Evolutionary conservation across 176 grass and related monocot species (phyloP), one percentile per base, ranked within the genome.

Genomic region (Poa pratensis): DNA sequence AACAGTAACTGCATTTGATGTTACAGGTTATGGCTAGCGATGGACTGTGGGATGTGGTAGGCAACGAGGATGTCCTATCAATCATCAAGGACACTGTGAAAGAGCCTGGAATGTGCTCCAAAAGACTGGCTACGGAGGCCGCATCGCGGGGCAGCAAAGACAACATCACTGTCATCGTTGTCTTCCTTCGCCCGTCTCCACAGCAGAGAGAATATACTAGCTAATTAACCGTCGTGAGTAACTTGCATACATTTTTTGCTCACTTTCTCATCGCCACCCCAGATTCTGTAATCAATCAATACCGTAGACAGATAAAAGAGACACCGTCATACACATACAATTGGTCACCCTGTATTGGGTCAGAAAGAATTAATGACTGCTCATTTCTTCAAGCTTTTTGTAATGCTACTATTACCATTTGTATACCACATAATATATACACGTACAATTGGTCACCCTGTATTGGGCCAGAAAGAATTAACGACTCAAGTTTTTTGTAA

Each of bases 71-170:
- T 77, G 96, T 94, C 34, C 70, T 99, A 64, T 99, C 91, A 45
- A 92, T 99, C 89, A 94, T 96, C 82, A 96, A 92, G 84, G 93
- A 92, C 86, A 99, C 93, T 6, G 93, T 99, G 49, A 96, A 99
- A 83, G 93, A 94, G 51, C 96, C 96, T 58, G 84, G 84, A 40
- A 98, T 98, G 93, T 96, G 93, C 76, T 92, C 96, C 20, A 96
- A 96, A 86, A 91, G 96, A 58, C 78, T 99, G 58, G 96, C 93
- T 19, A 94, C 88, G 0, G 93, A 96, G 83, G 96, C 93, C 18
- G 93, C 90, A 3, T 84, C 73, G 11, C 83, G 93, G 24, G 93
- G 93, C 26, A 99, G 96, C 88, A 94, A 92, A 80, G 96, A 95
- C 89, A 95, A 98, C 66, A 95, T 94, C 84, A 98, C 91, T 14